Conservation (phyloP, 805 yeast genomes). For the Starmerella tilneyi region DNA sequence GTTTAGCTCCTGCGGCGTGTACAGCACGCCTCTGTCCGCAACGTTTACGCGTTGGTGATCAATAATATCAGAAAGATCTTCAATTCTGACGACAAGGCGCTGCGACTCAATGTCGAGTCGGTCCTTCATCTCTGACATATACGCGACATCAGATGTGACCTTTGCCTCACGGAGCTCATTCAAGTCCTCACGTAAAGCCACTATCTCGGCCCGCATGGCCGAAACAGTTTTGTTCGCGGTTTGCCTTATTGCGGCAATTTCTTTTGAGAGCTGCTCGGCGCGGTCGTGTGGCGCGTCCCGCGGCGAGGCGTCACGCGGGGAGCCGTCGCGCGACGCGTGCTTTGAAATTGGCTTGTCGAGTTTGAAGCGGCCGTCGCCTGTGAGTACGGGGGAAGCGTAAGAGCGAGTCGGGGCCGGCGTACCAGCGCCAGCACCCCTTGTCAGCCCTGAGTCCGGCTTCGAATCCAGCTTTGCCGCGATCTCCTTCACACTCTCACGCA, state of each 20-base stretch:
- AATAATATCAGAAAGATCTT: constrained; percentile 82
- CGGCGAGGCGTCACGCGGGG: not conserved
- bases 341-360: constrained; percentile 15
- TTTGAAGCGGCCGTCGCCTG: constrained; percentile 19
- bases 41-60: constrained; percentile 86
- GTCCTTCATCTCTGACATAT: constrained; percentile 66
- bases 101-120: constrained; percentile 72
- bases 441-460: not conserved
- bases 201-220: constrained; percentile 37
- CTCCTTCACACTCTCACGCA: constrained; percentile 25
- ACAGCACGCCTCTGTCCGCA: constrained; percentile 78
- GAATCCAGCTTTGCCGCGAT: constrained; percentile 20
- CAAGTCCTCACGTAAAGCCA: constrained; percentile 33
- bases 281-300: constrained; percentile 6
- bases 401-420: no score
- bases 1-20: constrained; percentile 61
- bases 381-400: constrained; percentile 16
- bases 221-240: constrained; percentile 40
- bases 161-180: constrained; percentile 31
- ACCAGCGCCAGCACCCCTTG: no score
- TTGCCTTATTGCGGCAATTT: constrained; percentile 50
- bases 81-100: constrained; percentile 61
- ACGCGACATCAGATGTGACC: constrained; percentile 34
- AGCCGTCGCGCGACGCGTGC: constrained; percentile 1
- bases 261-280: constrained; percentile 38